Evolutionary conservation across 371 early-diverging fungal genomes (phyloP).

Genomic region (Syncephalastrum monosporum): DNA sequence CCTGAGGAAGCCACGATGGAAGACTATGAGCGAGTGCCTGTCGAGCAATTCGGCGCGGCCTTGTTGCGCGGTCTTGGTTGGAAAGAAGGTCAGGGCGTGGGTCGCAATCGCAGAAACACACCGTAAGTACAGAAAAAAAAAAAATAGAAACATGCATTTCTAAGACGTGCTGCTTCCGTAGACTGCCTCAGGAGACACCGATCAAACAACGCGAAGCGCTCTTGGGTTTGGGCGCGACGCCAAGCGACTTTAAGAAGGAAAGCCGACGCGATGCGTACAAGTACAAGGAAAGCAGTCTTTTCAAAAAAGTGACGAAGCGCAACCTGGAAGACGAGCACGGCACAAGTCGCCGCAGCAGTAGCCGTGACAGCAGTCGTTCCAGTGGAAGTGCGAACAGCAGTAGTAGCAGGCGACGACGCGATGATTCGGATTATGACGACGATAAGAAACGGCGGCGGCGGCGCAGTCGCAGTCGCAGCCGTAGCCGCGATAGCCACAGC

Average conservation of each 20-base stretch:
- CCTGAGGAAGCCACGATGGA: slow-evolving; percentile 71
- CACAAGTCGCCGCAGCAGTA: slow-evolving; percentile 11
- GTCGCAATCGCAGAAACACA: slow-evolving; percentile 42
- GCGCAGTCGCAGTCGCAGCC: slow-evolving; percentile 8
- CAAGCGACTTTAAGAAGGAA: slow-evolving; percentile 35
- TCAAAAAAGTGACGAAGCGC: slow-evolving; percentile 42
- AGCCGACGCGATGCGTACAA: slow-evolving; percentile 31
- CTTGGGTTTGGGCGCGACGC: slow-evolving; percentile 76
- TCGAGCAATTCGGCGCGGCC: slow-evolving; percentile 89
- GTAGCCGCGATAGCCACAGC: slow-evolving; percentile 10
- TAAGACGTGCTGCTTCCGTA: slow-evolving; percentile 4
- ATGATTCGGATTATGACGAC: slow-evolving; percentile 4
- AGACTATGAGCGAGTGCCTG: slow-evolving; percentile 82
- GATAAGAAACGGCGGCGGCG: not conserved
- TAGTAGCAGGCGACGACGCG: slow-evolving; percentile 6
- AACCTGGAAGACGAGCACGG: slow-evolving; percentile 24
- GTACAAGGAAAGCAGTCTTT: slow-evolving; percentile 42
- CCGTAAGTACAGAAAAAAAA: slow-evolving; percentile 23
- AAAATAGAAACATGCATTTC: not conserved
- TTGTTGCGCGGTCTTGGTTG: slow-evolving; percentile 92
- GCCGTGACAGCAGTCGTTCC: slow-evolving; percentile 6
- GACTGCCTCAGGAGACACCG: slow-evolving; percentile 35
- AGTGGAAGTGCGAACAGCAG: slow-evolving; percentile 14
- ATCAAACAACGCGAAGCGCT: slow-evolving; percentile 66
- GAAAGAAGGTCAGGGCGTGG: slow-evolving; percentile 74